phyloP scores from a whole-genome alignment of 306 rosid species.

The Pachyrhizus erosus region DNA sequence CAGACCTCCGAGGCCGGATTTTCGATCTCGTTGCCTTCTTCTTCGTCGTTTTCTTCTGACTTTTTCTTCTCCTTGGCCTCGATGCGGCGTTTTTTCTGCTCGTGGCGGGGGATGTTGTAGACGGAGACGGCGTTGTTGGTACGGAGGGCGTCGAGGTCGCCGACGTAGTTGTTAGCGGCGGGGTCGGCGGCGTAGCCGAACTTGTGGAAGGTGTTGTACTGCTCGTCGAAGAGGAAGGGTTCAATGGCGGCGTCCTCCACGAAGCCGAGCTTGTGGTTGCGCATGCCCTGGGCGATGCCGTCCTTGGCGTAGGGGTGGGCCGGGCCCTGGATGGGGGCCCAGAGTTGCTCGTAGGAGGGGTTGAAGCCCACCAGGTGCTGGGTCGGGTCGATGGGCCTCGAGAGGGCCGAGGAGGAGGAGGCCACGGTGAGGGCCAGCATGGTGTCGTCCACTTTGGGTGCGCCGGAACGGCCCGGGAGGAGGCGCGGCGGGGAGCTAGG shows the following conservation, averaged over 20 bases:
- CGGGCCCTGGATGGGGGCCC: constrained; percentile 93
- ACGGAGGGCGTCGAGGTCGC: constrained; percentile 68
- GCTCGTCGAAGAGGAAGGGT: constrained; percentile 89
- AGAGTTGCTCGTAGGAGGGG: constrained; percentile 91
- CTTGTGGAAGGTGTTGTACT: constrained; percentile 88
- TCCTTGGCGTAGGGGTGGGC: constrained; percentile 95
- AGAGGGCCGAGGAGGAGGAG: constrained; percentile 43
- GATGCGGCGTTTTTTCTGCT: constrained; percentile 73
- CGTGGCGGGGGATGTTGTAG: constrained; percentile 78
- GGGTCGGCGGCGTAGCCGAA: constrained; percentile 95
- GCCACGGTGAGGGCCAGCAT: constrained; percentile 80
- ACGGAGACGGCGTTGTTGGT: constrained; percentile 76
- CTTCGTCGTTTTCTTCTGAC: constrained; percentile 32
- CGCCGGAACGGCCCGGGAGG: constrained; percentile 72
- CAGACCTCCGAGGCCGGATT: constrained; percentile 81
- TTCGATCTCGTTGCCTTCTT: constrained; percentile 51
- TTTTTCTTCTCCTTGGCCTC: constrained; percentile 55
- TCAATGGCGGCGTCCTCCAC: constrained; percentile 89
- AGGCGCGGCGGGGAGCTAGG: constrained; percentile 81
- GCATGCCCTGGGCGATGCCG: constrained; percentile 92
- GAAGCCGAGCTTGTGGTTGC: constrained; percentile 95
- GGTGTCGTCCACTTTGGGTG: constrained; percentile 90
- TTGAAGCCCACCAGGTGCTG: constrained; percentile 77
- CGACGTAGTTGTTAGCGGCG: constrained; percentile 75
- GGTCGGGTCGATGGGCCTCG: constrained; percentile 80